These are phyloP conservation scores for Bifiguratus adelaidae DNA, from an alignment of 192 early-diverging fungal species.

Conservation along the genomic window DNA sequence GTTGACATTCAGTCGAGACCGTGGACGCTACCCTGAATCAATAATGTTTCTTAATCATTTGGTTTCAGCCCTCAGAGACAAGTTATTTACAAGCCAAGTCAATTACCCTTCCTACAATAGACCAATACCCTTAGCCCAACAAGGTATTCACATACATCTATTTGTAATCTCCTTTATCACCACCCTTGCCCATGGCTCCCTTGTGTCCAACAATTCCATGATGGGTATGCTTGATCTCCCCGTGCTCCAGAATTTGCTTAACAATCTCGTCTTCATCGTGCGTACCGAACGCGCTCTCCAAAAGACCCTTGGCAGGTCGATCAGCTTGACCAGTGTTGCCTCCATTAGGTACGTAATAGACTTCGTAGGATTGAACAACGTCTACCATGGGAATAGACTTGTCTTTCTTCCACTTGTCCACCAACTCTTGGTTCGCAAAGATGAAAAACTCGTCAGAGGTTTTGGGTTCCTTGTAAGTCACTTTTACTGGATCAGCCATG, in stretches of 20 bases:
- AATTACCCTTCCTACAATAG: too few species aligned
- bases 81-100: too few species aligned
- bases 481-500: too few species aligned
- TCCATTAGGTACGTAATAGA: conserved; percentile 11
- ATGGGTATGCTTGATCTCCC: conserved; percentile 14
- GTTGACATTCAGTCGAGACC: too few species aligned
- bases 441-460: conserved; percentile 17
- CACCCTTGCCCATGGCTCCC: too few species aligned
- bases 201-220: too few species aligned
- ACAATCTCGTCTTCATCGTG: conserved; percentile 12
- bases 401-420: conserved; percentile 18
- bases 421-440: conserved; percentile 10
- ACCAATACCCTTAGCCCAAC: too few species aligned
- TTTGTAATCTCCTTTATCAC: too few species aligned
- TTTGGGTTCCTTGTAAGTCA: conserved; percentile 15
- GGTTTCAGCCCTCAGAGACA: too few species aligned
- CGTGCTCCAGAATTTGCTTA: conserved; percentile 16
- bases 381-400: conserved; percentile 19
- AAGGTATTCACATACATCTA: too few species aligned
- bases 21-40: too few species aligned
- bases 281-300: conserved; percentile 16
- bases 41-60: too few species aligned
- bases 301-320: conserved; percentile 15
- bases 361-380: conserved; percentile 20
- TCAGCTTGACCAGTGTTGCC: conserved; percentile 14